Base-by-base conservation (phyloP, 2,329 filamentous ascomycete species). In the Exophiala sideris region DNA sequence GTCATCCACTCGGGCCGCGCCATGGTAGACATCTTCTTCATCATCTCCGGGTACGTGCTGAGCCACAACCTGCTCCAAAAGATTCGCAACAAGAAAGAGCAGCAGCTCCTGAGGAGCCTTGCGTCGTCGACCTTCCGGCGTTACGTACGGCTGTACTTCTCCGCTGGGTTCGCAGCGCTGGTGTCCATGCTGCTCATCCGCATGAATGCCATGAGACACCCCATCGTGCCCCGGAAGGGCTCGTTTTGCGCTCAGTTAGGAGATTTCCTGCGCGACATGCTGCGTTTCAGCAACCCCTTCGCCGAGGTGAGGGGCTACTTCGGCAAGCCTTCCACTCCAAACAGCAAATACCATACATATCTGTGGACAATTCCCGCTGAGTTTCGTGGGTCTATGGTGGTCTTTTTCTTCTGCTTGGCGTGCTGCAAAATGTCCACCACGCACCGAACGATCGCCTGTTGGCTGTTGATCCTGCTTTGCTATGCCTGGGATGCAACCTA, bases 11-110 rank as follows among this genome's bases (percentile, higher is more conserved):
- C 71, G 74, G 46, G 63, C 74, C 58, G 38, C 60, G 61, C 55
- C 11, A 59, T 60, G 51, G 74, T 77, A 16, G 69, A 71, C 48
- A 71, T 77, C 29, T 78, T 78, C 66, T 78, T 78, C 61, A 70
- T 78, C 42, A 71, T 78, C 29, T 77, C 73, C 7, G 75, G 75
- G 42, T 77, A 76, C 54, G 74, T 76, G 24, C 67, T 77, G 35
- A 75, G 73, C 18, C 71, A 71, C 51, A 71, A 70, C 47, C 69
- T 71, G 7, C 58, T 74, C 40, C 73, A 69, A 56, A 63, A 68
- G 32, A 70, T 58, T 59, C 67, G 45, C 63, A 69, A 20, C 71
- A 67, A 61, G 68, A 69, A 48, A 66, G 70, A 53, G 68, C 68
- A 2, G 69, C 72, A 50, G 64, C 64, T 24, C 29, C 50, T 56